Conservation (phyloP, 345 rosid genomes). For the Excoecaria agallocha region DNA sequence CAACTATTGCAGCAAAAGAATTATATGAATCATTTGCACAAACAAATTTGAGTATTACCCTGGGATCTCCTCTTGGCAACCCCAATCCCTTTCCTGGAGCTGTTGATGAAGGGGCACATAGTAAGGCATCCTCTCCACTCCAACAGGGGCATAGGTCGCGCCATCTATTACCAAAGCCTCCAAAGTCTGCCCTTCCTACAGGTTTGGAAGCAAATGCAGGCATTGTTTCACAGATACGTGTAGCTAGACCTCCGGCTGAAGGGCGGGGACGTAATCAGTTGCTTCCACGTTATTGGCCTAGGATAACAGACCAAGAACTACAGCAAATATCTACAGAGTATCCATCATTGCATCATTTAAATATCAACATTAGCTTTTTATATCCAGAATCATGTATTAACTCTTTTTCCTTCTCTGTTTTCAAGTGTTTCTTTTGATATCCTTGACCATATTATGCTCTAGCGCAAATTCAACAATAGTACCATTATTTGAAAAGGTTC, state of each 20-base stretch:
- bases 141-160: constrained; percentile 68
- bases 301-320: constrained; percentile 96
- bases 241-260: constrained; percentile 97
- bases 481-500: constrained; percentile 96
- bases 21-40: constrained; percentile 53
- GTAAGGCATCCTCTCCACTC: constrained; percentile 51
- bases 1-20: constrained; percentile 44
- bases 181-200: constrained; percentile 56
- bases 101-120: constrained; percentile 53
- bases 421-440: constrained; percentile 15
- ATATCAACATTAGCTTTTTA: neutral
- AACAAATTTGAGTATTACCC: constrained; percentile 74
- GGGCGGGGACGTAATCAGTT: constrained; percentile 93
- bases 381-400: constrained; percentile 17
- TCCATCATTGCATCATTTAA: constrained; percentile 44
- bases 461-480: constrained; percentile 93
- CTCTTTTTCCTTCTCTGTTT: constrained; percentile 14
- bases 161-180: constrained; percentile 86
- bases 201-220: constrained; percentile 65
- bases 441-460: constrained; percentile 51
- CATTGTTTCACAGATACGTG: constrained; percentile 75
- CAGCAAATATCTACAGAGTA: constrained; percentile 97
- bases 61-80: constrained; percentile 59
- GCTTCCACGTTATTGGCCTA: constrained; percentile 99
- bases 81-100: constrained; percentile 49